Conservation (phyloP, 2,329 filamentous ascomycete species). For the Xylaria sp. region DNA sequence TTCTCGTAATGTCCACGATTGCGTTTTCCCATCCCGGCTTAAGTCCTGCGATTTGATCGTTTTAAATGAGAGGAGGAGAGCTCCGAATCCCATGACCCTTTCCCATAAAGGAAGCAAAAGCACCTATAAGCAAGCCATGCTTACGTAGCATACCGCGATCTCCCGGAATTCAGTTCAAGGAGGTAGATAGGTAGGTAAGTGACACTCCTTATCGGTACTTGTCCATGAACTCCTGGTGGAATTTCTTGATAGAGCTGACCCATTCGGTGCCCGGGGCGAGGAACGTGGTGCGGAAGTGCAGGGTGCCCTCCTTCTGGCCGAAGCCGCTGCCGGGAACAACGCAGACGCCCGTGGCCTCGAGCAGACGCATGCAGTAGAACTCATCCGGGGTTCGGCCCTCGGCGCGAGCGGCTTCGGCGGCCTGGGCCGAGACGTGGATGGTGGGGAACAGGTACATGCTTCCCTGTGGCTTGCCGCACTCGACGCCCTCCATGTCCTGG, state of each 20-base stretch:
- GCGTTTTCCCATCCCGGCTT: neutral
- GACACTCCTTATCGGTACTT: slow-evolving; percentile 69
- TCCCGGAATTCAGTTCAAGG: too few species aligned
- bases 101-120: neutral
- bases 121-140: neutral
- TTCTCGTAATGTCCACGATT: neutral
- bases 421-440: slow-evolving; percentile 81
- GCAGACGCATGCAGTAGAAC: slow-evolving; percentile 90
- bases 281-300: slow-evolving; percentile 98
- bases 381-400: slow-evolving; percentile 84
- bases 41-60: neutral
- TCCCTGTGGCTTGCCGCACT: slow-evolving; percentile 89
- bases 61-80: neutral
- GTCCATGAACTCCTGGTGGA: slow-evolving; percentile 91
- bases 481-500: slow-evolving; percentile 92
- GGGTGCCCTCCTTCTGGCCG: slow-evolving; percentile 88
- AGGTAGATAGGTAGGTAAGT: neutral
- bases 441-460: slow-evolving; percentile 99
- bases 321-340: slow-evolving; percentile 93
- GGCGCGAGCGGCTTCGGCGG: slow-evolving; percentile 76
- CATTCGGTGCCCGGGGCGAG: slow-evolving; percentile 95
- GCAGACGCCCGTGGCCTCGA: slow-evolving; percentile 94
- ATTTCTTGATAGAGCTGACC: slow-evolving; percentile 86
- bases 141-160: neutral
- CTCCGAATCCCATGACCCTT: neutral